A percentile compares a stretch with the other conserved stretches of the same genome.
Conservation (phyloP, 176 grass and related monocot species). For the Zoysia japonica region DNA sequence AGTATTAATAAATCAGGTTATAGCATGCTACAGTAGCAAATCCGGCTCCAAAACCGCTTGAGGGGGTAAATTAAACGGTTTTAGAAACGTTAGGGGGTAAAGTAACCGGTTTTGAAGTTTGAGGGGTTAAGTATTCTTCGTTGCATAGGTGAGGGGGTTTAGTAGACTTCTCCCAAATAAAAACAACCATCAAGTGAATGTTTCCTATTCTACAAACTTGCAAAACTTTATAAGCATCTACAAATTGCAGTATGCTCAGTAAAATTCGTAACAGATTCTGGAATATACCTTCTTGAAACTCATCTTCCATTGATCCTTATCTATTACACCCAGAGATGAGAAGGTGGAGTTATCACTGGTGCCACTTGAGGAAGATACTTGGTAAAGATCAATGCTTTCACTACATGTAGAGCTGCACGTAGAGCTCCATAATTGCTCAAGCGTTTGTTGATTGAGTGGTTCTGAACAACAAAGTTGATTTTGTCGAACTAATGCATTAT, state of each 20-base stretch:
- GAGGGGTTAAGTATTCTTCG: too few species aligned
- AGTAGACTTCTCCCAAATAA: too few species aligned
- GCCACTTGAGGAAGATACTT: constrained; percentile 36
- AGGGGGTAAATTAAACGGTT: too few species aligned
- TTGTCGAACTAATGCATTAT: constrained; percentile 46
- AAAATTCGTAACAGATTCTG: background rate
- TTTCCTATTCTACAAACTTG: constrained; percentile 11
- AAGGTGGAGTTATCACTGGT: constrained; percentile 47
- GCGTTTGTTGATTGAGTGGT: constrained; percentile 4
- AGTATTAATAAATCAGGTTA: too few species aligned
- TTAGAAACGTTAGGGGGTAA: too few species aligned
- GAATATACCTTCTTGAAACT: constrained; percentile 47
- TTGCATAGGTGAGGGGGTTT: too few species aligned
- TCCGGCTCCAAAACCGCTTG: too few species aligned
- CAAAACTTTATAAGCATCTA: constrained; percentile 2
- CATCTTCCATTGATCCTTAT: constrained; percentile 38
- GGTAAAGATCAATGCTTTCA: constrained; percentile 38
- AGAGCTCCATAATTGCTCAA: constrained; percentile 41
- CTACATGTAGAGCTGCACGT: constrained; percentile 32
- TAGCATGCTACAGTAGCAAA: too few species aligned
- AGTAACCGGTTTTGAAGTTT: too few species aligned
- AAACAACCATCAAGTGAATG: background rate
- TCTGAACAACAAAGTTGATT: constrained; percentile 27
- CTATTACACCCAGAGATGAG: constrained; percentile 34
- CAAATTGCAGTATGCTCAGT: background rate